Evolutionary conservation across 1,284 basidiomycete genomes (phyloP).

Genomic region (Earliella scabrosa): DNA sequence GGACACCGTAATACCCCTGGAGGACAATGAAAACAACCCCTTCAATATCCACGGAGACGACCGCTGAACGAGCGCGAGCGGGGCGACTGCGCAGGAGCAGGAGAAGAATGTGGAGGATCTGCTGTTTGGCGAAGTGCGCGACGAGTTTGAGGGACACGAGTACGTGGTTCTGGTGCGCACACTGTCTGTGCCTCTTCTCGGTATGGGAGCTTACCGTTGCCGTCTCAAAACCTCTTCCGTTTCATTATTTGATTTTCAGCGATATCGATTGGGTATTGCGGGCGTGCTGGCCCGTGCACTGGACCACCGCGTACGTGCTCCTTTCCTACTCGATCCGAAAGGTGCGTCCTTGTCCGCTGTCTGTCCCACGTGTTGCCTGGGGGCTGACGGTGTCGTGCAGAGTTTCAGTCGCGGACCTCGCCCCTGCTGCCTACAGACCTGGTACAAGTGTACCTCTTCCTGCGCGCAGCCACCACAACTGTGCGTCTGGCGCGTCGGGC

Average conservation of each 20-base stretch:
- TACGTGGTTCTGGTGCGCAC: slow-evolving; percentile 73
- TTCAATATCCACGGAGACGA: too few relatives aligned
- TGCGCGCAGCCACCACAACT: slow-evolving; percentile 84
- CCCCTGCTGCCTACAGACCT: slow-evolving; percentile 82
- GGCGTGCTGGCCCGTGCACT: slow-evolving; percentile 57
- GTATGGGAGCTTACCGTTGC: neutral
- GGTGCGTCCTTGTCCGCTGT: slow-evolving; percentile 43
- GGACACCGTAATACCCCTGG: too few relatives aligned
- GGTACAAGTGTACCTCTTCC: slow-evolving; percentile 69
- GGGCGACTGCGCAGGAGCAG: slow-evolving; percentile 32
- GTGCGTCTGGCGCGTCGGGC: slow-evolving; percentile 46
- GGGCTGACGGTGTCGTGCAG: slow-evolving; percentile 41
- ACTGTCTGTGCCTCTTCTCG: neutral
- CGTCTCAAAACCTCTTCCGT: too few relatives aligned
- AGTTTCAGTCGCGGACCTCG: slow-evolving; percentile 74
- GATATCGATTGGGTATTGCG: too few relatives aligned
- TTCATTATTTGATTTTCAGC: too few relatives aligned
- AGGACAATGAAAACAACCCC: too few relatives aligned
- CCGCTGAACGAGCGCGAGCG: slow-evolving; percentile 31
- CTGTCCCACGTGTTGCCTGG: slow-evolving; percentile 4
- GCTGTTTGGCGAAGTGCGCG: slow-evolving; percentile 72
- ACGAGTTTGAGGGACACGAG: slow-evolving; percentile 61
- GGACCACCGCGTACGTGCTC: slow-evolving; percentile 79
- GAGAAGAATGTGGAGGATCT: slow-evolving; percentile 59
- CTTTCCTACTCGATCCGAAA: slow-evolving; percentile 84